Conservation (phyloP, 805 yeast genomes). For the Nematodospora valgi region DNA sequence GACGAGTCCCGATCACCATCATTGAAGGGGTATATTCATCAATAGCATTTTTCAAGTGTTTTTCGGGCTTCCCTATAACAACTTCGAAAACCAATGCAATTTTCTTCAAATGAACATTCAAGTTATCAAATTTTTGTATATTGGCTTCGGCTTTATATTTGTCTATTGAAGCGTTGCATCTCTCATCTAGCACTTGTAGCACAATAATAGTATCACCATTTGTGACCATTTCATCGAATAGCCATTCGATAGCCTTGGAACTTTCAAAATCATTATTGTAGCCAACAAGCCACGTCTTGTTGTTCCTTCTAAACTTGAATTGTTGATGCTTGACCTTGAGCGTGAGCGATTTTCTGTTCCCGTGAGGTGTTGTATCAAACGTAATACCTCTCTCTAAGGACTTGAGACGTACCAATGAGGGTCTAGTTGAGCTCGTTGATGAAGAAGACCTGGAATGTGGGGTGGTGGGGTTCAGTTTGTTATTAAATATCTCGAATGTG, state of each 20-base stretch:
- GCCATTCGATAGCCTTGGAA: conserved; percentile 40
- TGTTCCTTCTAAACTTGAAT: conserved; percentile 42
- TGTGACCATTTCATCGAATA: conserved; percentile 41
- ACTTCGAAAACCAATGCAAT: conserved; percentile 38
- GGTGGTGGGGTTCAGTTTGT: too few species aligned
- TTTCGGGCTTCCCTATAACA: conserved; percentile 41
- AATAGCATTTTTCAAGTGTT: conserved; percentile 35
- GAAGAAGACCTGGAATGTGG: conserved; percentile 9
- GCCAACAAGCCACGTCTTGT: conserved; percentile 40
- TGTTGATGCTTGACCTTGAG: conserved; percentile 41
- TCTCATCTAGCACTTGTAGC: conserved; percentile 40
- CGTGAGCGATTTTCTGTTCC: conserved; percentile 33
- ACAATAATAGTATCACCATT: conserved; percentile 43
- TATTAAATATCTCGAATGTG: conserved; percentile 11
- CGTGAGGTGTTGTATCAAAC: conserved; percentile 35
- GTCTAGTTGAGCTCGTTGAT: conserved; percentile 8
- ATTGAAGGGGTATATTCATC: conserved; percentile 42
- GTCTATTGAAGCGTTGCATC: conserved; percentile 25
- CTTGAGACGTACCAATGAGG: conserved; percentile 13
- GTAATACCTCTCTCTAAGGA: conserved; percentile 39
- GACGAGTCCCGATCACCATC: conserved; percentile 40
- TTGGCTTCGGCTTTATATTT: conserved; percentile 23
- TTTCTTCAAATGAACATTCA: conserved; percentile 33
- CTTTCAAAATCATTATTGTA: conserved; percentile 37
- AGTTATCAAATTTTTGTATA: conserved; percentile 27